Base-by-base conservation (phyloP, 495 filamentous ascomycete genomes). In the Neurospora sublineolata region DNA sequence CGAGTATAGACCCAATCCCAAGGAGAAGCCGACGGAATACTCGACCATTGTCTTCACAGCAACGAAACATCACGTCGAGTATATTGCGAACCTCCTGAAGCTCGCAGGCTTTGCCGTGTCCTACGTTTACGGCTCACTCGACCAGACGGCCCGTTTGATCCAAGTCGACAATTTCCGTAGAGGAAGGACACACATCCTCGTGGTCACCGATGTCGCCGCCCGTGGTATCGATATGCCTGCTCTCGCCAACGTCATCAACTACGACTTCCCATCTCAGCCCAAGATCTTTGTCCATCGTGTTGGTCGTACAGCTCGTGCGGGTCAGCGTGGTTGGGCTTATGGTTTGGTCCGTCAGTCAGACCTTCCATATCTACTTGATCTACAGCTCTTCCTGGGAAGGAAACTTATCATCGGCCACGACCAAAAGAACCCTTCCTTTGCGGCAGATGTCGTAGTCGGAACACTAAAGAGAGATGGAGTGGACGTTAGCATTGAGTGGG, bases 61-160 rank as follows among this genome's bases (percentile, higher is more conserved):
- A 9, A 98, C 95, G 0, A 98, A 98, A 76, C 94, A 98, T 80
- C 93, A 97, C 75, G 95, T 99, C n/a, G 95, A 99, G 76, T 98
- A 97, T 79, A 80, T 99, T 8, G 87, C 91, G 38, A 84, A 86
- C 36, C 82, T 99, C 20, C 84, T 98, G 3, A 80, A 83, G 20
- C 83, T 89, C 44, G 87, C 91, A 23, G 94, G 94, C 6, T 99
- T 94, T 81, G 87, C 92, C 4, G 91, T 94, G 0, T 98, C 95
- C 3, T 93, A 97, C 75, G 92, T 90, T 46, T 99, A 98, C 81
- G 95, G 96, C 73, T 90, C 93, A 3, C 84, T 99, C 40, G 95
- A 99, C 77, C 96, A 98, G 75, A 93, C 91, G 11, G 95, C 95
- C 23, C 89, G 95, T 76, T 93, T 92, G 78, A 89, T 92, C 14